Evolutionary conservation across 1,284 basidiomycete species (phyloP), one percentile per base, ranked within the genome.

Genomic region (Apiotrichum gamsii): DNA sequence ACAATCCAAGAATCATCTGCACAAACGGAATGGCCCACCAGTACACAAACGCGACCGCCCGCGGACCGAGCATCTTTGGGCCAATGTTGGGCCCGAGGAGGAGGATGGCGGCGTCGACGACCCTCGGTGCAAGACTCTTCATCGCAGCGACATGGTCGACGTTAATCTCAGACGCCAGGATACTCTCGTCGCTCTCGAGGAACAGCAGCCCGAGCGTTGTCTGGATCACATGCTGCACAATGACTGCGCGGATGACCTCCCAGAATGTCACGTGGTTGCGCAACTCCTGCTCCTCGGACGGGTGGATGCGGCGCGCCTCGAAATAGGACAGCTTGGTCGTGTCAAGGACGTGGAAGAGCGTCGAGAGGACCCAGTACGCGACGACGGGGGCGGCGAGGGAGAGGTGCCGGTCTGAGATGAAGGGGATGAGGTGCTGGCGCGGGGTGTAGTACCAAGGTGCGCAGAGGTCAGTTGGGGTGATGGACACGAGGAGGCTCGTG

Each of bases 21-120:
- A 78, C 64, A 4, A 73, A 61, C 0, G 95, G 95, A 9, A 94
- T 82, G 16, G 77, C 83, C 90, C 93, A 98, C 95, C 95, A 99
- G 70, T 98, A 98, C 16, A 83, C 59, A 67, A 79, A 82, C 66
- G 85, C 80, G 18, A 84, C 79, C 13, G 82, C 49, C 9, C 74
- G 69, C 5, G 77, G 75, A 0, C 86, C 82, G 39, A 78, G 60
- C 18, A 78, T 31, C 30, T 59, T 47, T 48, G 66, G 51, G 16
- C 74, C 74, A 4, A 61, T 64, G 46, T 59, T 55, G 43, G 63
- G 32, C 54, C 73, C 75, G n/a, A 78, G 58, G 8, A 77, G 20
- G 14, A 80, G 75, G n/a, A 80, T 50, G 1, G 75, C 57, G 42
- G 63, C 64, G 39, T 64, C 61, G 8, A 79, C 73, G 8, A 82